Conservation (phyloP, 2,329 filamentous ascomycete species). For the Calonectria naviculata region DNA sequence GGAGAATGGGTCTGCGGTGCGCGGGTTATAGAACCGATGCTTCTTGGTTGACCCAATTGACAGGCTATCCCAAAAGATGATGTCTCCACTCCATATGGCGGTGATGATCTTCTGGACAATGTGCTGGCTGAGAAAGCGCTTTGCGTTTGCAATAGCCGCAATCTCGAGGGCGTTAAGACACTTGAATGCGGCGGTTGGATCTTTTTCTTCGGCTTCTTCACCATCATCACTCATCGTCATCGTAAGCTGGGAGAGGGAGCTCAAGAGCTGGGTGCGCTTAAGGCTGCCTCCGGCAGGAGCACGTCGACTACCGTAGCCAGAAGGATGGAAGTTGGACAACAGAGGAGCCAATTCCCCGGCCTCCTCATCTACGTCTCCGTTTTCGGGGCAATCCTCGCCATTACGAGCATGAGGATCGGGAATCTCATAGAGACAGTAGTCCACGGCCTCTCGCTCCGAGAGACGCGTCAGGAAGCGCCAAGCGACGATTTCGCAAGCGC, state of each 20-base stretch:
- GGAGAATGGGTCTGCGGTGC: conserved; percentile 77
- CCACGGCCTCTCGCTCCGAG: conserved; percentile 78
- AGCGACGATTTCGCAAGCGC: conserved; percentile 83
- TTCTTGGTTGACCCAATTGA: conserved; percentile 79
- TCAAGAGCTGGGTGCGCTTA: conserved; percentile 61
- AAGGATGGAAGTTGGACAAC: conserved; percentile 49
- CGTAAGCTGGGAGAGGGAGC: conserved; percentile 67
- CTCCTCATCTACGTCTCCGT: conserved; percentile 49
- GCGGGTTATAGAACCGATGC: conserved; percentile 78
- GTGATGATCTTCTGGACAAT: conserved; percentile 86
- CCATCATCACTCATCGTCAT: conserved; percentile 47
- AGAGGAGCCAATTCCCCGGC: conserved; percentile 61
- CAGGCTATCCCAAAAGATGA: conserved; percentile 88
- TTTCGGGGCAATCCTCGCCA: conserved; percentile 25
- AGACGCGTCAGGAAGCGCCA: conserved; percentile 81
- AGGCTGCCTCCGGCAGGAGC: conserved; percentile 50
- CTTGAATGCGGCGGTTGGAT: conserved; percentile 78
- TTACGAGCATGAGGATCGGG: conserved; percentile 54
- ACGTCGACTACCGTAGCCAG: conserved; percentile 31
- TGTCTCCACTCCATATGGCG: conserved; percentile 87
- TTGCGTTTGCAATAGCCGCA: conserved; percentile 82
- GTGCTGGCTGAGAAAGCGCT: conserved; percentile 84
- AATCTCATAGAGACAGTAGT: conserved; percentile 80
- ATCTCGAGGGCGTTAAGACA: conserved; percentile 90
- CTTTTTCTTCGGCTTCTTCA: conserved; percentile 58